Base-by-base conservation (phyloP, 148 eudicot genomes). In the Camellia japonica region DNA sequence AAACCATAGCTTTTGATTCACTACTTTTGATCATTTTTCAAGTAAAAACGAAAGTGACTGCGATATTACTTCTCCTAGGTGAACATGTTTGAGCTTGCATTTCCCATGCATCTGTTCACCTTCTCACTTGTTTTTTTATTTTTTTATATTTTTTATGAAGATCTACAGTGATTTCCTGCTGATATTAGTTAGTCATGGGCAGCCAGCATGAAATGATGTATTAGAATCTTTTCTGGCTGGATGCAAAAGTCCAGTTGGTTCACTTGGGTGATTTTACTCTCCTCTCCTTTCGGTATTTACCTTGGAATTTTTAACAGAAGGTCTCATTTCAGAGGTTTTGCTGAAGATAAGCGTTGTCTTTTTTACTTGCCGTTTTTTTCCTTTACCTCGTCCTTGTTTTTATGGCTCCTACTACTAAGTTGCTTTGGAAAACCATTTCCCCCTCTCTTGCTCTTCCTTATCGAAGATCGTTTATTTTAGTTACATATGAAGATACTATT, bases 151-250 rank as follows among this genome's bases (percentile, higher is more conserved):
- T 46, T 16, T 47, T 16, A 52, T 72, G 59, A 49, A 51, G 41
- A 49, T 52, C 6, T 49, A 51, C 61, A 15, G 41, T 49, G 44
- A 77, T 64, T 47, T 3, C 43, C 46, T 19, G 68, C 58, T 23
- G 23, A 64, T 63, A 63, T 63, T 42, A 62, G 43, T 64, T 23
- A 64, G 44, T 15, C 44, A 66, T 77, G 60, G 80, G 61, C 71
- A 20, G 51, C 49, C 52, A 46, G 68, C 68, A 46, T 16, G 47
- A 59, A 49, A 68, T 76, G 68, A 59, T 76, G 19, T n/a, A 68
- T 56, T 54, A 43, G 74, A 76, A 70, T 76, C 79, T 81, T 52
- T 60, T 76, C 60, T 15, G 68, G 75, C 83, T 65, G 8, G 47
- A 59, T 7, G 5, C 8, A 30, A 81, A 62, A 43, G 46, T 68